Conservation (phyloP, 1,139 yeast genomes). For the Geotrichum phurueaensis region DNA sequence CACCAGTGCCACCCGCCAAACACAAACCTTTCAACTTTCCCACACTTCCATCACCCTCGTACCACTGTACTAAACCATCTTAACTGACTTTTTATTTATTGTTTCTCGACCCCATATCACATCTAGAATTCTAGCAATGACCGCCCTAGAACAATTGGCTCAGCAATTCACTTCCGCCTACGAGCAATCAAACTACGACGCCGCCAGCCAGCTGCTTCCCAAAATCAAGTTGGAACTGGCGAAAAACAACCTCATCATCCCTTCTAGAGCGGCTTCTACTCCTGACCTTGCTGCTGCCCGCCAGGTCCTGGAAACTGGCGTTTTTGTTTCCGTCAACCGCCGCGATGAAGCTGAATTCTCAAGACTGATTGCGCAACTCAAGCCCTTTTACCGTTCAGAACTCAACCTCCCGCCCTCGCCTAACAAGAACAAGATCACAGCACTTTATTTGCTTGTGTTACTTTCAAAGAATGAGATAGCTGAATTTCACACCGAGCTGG, state of each 20-base stretch:
- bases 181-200: slow-evolving; percentile 52
- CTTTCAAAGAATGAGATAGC: slow-evolving; percentile 81
- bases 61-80: background rate
- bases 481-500: slow-evolving; percentile 84
- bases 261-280: slow-evolving; percentile 39
- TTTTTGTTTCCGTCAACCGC: slow-evolving; percentile 63
- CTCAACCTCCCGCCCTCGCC: slow-evolving; percentile 49
- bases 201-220: slow-evolving; percentile 58
- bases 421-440: slow-evolving; percentile 70
- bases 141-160: slow-evolving; percentile 40
- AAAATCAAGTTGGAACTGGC: slow-evolving; percentile 74
- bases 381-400: slow-evolving; percentile 58
- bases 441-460: slow-evolving; percentile 68
- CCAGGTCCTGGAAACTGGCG: slow-evolving; percentile 81
- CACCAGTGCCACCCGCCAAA: background rate
- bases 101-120: background rate
- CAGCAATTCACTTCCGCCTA: slow-evolving; percentile 61
- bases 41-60: background rate
- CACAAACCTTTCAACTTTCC: background rate
- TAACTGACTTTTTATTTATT: background rate
- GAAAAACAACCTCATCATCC: slow-evolving; percentile 70
- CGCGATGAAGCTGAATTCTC: slow-evolving; percentile 61
- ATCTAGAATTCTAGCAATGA: slow-evolving; percentile 4
- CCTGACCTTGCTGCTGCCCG: slow-evolving; percentile 73
- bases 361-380: slow-evolving; percentile 66